A percentile compares a stretch with the other conserved stretches of the same genome.
phyloP scores from a whole-genome alignment of 495 filamentous ascomycete species.

The Trichodelitschia bisporula region DNA sequence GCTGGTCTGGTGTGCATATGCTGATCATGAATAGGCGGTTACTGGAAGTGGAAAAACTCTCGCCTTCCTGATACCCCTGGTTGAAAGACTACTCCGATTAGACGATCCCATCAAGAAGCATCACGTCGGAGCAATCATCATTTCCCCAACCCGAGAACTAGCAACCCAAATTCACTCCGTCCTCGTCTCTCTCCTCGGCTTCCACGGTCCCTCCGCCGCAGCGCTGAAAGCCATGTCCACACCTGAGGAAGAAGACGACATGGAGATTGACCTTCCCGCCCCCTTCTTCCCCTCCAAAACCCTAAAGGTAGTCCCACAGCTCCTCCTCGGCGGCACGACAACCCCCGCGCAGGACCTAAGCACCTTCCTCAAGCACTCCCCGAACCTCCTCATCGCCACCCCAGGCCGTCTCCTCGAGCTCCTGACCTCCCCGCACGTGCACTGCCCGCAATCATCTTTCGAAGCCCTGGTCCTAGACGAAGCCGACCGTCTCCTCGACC shows the following conservation, averaged over 20 bases:
- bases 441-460: constrained; percentile 68
- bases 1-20: too few species aligned
- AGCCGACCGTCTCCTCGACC: constrained; percentile 73
- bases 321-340: constrained; percentile 68
- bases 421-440: constrained; percentile 72
- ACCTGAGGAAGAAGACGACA: constrained; percentile 22
- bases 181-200: constrained; percentile 48
- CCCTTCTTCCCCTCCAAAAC: constrained; percentile 21
- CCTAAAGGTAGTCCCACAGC: constrained; percentile 52
- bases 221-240: constrained; percentile 24
- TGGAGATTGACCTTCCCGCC: constrained; percentile 18
- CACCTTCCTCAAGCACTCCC: constrained; percentile 48
- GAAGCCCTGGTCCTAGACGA: constrained; percentile 84
- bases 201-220: constrained; percentile 55
- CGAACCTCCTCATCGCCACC: constrained; percentile 71
- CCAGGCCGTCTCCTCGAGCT: constrained; percentile 76
- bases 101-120: constrained; percentile 63
- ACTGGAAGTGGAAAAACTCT: constrained; percentile 92
- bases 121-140: constrained; percentile 71
- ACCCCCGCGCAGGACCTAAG: constrained; percentile 69
- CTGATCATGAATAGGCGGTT: constrained; percentile 31
- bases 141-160: constrained; percentile 82
- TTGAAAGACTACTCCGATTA: constrained; percentile 57
- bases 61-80: constrained; percentile 67
- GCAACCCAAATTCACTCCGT: constrained; percentile 77